These are phyloP conservation scores for Beauveria scarabaeidicola DNA, from an alignment of 2,329 filamentous ascomycete species.

Conservation along the genomic window DNA sequence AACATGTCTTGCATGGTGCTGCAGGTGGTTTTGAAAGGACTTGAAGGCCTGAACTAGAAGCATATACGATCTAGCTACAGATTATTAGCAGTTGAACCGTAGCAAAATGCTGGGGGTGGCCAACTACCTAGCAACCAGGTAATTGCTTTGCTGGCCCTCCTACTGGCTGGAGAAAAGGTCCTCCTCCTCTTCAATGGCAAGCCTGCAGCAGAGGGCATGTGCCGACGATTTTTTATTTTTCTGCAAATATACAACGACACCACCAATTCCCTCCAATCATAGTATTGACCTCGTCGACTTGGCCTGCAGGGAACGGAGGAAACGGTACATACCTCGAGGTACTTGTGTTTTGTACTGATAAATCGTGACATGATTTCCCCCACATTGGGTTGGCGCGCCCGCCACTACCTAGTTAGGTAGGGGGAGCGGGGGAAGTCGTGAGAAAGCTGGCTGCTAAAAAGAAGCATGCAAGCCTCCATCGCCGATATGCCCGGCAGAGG, in stretches of 20 bases:
- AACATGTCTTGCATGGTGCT: no score
- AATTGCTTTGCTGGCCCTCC: neutral
- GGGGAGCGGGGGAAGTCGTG: neutral
- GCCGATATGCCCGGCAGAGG: neutral
- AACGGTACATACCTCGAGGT: neutral
- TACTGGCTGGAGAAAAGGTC: neutral
- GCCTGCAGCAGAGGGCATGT: neutral
- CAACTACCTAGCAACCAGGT: neutral
- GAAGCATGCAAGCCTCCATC: no score
- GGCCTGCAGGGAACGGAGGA: neutral
- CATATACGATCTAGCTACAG: no score
- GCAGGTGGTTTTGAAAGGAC: no score
- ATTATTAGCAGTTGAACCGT: no score
- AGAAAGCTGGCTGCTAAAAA: neutral
- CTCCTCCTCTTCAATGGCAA: neutral
- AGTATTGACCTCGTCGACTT: neutral
- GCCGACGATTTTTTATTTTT: neutral
- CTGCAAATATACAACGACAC: neutral
- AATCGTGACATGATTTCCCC: neutral
- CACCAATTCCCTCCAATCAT: neutral
- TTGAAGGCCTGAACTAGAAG: no score
- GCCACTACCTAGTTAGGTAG: neutral
- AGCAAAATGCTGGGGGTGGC: no score
- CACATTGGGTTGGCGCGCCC: neutral
- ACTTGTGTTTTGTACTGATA: no score